Percentiles rank a stretch among this genome's conserved stretches.
phyloP scores from a whole-genome alignment of 495 filamentous ascomycete species.

The Penicillium verhagenii region DNA sequence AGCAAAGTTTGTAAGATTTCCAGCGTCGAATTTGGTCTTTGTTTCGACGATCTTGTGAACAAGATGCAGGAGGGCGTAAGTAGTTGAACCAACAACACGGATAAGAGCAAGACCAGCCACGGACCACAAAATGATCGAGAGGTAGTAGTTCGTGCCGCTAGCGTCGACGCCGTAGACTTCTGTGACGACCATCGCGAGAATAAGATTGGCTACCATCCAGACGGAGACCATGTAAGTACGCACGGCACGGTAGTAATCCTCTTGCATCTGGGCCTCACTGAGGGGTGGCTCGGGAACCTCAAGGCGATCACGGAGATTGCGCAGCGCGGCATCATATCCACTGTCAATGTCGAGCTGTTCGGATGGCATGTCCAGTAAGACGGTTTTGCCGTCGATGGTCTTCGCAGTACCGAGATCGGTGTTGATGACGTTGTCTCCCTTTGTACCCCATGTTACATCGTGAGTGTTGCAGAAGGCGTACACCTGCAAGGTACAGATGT shows the following conservation, averaged over 20 bases:
- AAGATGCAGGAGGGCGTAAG: constrained; percentile 78
- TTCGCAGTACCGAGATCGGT: constrained; percentile 87
- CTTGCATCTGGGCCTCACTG: constrained; percentile 81
- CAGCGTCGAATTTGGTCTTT: constrained; percentile 61
- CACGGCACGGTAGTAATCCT: constrained; percentile 98
- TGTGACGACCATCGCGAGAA: constrained; percentile 90
- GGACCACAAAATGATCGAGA: constrained; percentile 88
- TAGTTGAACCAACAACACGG: constrained; percentile 74
- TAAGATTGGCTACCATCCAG: constrained; percentile 91
- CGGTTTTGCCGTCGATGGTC: constrained; percentile 64
- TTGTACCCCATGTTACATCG: constrained; percentile 98
- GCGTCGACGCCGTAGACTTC: constrained; percentile 71
- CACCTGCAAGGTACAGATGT: constrained; percentile 96
- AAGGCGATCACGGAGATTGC: constrained; percentile 90
- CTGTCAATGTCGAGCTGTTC: constrained; percentile 98
- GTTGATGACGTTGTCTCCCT: constrained; percentile 92
- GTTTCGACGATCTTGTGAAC: constrained; percentile 86
- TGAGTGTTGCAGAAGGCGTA: constrained; percentile 99
- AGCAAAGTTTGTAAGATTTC: constrained; percentile 36
- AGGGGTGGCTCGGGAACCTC: constrained; percentile 64
- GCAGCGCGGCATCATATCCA: constrained; percentile 94
- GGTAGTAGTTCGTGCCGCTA: constrained; percentile 82
- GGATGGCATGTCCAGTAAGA: constrained; percentile 87
- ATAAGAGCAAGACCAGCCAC: constrained; percentile 86
- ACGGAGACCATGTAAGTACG: constrained; percentile 97